These are phyloP conservation scores for Pochonia chlamydosporia DNA, from an alignment of 2,329 filamentous ascomycete genomes.

Conservation along the genomic window DNA sequence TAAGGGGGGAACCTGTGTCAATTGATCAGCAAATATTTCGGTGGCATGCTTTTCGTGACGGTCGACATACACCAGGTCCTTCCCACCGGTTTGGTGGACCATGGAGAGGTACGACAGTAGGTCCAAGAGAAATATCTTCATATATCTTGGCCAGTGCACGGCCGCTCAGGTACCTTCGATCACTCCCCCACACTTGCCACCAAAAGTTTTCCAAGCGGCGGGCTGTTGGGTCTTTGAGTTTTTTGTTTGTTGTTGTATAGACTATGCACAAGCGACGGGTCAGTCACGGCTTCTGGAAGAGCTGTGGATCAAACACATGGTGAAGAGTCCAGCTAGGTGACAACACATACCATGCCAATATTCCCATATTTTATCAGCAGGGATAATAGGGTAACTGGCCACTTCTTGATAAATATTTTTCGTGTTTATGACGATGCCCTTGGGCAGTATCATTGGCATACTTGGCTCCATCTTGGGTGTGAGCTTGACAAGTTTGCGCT, in stretches of 20 bases:
- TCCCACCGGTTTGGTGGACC: slow-evolving; percentile 50
- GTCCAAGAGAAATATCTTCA: slow-evolving; percentile 51
- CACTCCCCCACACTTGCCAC: slow-evolving; percentile 61
- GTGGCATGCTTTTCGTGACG: too few species aligned
- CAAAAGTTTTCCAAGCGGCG: slow-evolving; percentile 59
- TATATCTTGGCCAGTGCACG: slow-evolving; percentile 49
- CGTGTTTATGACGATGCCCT: slow-evolving; percentile 52
- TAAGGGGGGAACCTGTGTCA: slow-evolving; percentile 20
- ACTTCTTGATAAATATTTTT: slow-evolving; percentile 47
- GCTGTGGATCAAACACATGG: too few species aligned
- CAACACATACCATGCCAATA: slow-evolving; percentile 50
- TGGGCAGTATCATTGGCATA: slow-evolving; percentile 44
- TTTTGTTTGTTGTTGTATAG: slow-evolving; percentile 54
- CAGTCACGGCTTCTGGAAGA: too few species aligned
- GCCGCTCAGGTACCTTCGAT: slow-evolving; percentile 47
- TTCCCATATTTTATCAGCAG: slow-evolving; percentile 46
- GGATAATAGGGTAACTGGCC: slow-evolving; percentile 43
- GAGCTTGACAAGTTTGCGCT: not conserved
- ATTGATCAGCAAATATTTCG: slow-evolving; percentile 1
- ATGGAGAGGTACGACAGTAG: slow-evolving; percentile 50
- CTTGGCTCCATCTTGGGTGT: slow-evolving; percentile 24
- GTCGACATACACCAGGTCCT: slow-evolving; percentile 36
- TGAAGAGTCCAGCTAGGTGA: too few species aligned
- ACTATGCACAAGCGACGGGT: slow-evolving; percentile 34
- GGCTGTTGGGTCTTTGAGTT: slow-evolving; percentile 55